phyloP scores from a whole-genome alignment of 805 yeast species.

The Ogataea trehalophila region DNA sequence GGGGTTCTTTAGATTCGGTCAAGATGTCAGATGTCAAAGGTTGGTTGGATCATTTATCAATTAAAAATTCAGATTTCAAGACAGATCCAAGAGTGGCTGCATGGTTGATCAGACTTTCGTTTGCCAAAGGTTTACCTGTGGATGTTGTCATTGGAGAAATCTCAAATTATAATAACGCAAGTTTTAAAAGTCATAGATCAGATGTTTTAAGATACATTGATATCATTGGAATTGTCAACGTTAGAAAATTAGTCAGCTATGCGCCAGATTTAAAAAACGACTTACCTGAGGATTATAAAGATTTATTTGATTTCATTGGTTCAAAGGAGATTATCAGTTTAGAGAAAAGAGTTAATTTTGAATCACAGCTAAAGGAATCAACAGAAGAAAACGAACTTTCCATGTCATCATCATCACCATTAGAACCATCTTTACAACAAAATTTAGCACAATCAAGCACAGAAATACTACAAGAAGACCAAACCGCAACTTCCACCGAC shows the following conservation, averaged over 20 bases:
- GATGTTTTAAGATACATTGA: slow-evolving; percentile 40
- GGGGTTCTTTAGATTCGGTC: slow-evolving; percentile 28
- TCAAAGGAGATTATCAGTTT: background rate
- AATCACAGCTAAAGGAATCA: background rate
- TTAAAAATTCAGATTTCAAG: slow-evolving; percentile 13
- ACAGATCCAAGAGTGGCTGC: slow-evolving; percentile 28
- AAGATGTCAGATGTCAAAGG: slow-evolving; percentile 16
- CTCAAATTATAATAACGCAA: slow-evolving; percentile 10
- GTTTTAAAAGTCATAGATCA: slow-evolving; percentile 23
- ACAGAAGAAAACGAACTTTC: background rate
- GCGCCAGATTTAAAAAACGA: slow-evolving; percentile 21
- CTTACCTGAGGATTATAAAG: slow-evolving; percentile 22
- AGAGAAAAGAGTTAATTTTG: background rate
- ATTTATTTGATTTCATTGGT: slow-evolving; percentile 13
- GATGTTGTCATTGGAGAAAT: slow-evolving; percentile 14
- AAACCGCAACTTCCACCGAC: background rate
- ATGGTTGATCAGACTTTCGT: slow-evolving; percentile 24
- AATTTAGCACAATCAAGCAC: too few relatives aligned
- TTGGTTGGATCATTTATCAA: slow-evolving; percentile 23
- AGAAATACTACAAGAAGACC: background rate
- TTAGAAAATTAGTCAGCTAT: slow-evolving; percentile 33
- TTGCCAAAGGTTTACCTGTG: slow-evolving; percentile 18
- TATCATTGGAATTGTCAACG: slow-evolving; percentile 40
- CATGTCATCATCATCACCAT: too few relatives aligned
- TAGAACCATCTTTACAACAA: too few relatives aligned